Conservation (phyloP, 805 yeast species). For the Metschnikowia baotianmanensis region DNA sequence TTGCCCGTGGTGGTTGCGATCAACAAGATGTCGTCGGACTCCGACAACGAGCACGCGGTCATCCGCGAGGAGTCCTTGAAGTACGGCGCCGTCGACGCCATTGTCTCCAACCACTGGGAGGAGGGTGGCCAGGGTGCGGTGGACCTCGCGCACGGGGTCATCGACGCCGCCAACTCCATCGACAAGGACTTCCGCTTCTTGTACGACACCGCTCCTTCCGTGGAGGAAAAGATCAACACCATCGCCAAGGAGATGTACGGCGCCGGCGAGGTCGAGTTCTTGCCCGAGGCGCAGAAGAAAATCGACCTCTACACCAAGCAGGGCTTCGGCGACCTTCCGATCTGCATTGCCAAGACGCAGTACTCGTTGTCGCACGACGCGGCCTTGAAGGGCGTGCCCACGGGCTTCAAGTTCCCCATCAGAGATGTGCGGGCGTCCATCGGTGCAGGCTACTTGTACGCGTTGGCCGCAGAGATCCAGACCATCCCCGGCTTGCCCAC, state of each 20-base stretch:
- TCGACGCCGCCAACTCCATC: slow-evolving; percentile 53
- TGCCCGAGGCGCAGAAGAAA: slow-evolving; percentile 67
- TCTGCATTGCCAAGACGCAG: slow-evolving; percentile 84
- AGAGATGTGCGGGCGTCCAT: slow-evolving; percentile 75
- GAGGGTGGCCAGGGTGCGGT: slow-evolving; percentile 83
- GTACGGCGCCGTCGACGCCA: slow-evolving; percentile 80
- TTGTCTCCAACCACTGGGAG: slow-evolving; percentile 83
- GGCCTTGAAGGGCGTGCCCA: slow-evolving; percentile 77
- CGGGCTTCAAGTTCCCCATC: slow-evolving; percentile 75
- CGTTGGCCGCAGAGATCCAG: slow-evolving; percentile 82
- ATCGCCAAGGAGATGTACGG: slow-evolving; percentile 80
- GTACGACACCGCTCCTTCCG: slow-evolving; percentile 51
- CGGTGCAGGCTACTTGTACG: slow-evolving; percentile 85
- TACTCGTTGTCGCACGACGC: slow-evolving; percentile 84
- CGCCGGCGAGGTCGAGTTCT: slow-evolving; percentile 67
- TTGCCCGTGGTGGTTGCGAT: slow-evolving; percentile 81
- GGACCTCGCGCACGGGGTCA: slow-evolving; percentile 68
- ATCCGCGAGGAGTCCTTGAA: slow-evolving; percentile 64
- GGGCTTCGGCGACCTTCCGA: slow-evolving; percentile 76
- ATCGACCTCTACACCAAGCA: slow-evolving; percentile 65
- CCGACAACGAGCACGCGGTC: slow-evolving; percentile 64
- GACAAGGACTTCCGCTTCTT: slow-evolving; percentile 49
- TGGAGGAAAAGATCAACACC: slow-evolving; percentile 63
- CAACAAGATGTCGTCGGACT: slow-evolving; percentile 73
- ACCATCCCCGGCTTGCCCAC: slow-evolving; percentile 87